Evolutionary conservation across 2,329 filamentous ascomycete species (phyloP).

Genomic region (Sclerotinia trifoliorum): DNA sequence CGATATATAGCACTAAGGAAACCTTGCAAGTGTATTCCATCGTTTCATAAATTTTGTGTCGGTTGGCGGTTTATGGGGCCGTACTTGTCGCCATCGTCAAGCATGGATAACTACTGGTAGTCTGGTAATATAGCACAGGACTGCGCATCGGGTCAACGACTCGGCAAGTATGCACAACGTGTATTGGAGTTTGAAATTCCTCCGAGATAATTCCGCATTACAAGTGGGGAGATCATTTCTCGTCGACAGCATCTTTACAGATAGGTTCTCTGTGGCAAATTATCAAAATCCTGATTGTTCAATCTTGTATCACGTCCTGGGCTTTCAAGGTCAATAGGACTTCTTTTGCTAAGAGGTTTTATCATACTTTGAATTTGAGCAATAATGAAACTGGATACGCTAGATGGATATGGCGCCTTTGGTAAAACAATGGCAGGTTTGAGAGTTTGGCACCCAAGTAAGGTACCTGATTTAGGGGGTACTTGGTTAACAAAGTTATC

Average conservation of each 20-base stretch:
- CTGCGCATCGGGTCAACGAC: neutral
- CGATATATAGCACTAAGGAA: slow-evolving; percentile 7
- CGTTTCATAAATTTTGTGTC: neutral
- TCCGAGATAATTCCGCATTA: neutral
- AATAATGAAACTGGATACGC: neutral
- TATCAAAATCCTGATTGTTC: neutral
- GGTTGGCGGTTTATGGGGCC: neutral
- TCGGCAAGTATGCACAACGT: neutral
- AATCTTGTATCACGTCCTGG: neutral
- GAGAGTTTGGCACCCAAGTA: neutral
- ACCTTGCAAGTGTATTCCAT: neutral
- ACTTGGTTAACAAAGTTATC: no score
- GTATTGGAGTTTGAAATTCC: neutral
- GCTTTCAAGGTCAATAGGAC: neutral
- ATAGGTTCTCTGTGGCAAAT: neutral
- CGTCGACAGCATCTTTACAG: neutral
- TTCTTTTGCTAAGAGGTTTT: neutral
- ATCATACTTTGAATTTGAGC: neutral
- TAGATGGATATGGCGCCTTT: neutral
- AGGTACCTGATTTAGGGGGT: neutral
- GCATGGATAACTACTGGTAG: no score
- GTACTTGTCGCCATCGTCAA: neutral
- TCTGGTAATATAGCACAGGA: neutral
- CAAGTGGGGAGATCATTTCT: neutral
- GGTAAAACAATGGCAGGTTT: no score